Conservation (phyloP, 192 early-diverging fungal genomes). For the Mortierella hygrophila region DNA sequence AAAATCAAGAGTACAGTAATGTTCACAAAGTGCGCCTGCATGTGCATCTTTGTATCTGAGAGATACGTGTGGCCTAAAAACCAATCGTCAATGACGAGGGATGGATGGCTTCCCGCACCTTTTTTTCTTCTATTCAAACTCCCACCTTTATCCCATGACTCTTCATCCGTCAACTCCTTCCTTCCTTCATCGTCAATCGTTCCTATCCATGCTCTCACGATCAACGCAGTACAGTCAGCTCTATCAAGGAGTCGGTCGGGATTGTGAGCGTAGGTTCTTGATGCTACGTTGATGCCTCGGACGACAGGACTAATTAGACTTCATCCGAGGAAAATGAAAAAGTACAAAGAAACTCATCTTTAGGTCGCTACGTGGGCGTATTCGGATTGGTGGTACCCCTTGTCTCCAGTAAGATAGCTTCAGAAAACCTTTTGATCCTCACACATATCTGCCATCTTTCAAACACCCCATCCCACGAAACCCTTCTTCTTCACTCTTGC, state of each 20-base stretch:
- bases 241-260: not conserved
- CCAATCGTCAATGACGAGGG: not conserved
- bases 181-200: not conserved
- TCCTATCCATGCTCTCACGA: not conserved
- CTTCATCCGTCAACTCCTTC: not conserved
- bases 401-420: too few relatives aligned
- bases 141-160: not conserved
- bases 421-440: too few relatives aligned
- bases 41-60: not conserved
- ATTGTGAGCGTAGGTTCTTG: not conserved
- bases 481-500: too few relatives aligned
- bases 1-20: not conserved
- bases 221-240: not conserved
- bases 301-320: not conserved
- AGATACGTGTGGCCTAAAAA: not conserved
- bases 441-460: too few relatives aligned
- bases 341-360: not conserved
- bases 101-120: not conserved
- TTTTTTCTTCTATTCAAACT: not conserved
- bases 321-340: not conserved
- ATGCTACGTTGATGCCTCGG: not conserved
- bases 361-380: too few relatives aligned
- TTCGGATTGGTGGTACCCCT: too few relatives aligned
- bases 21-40: not conserved
- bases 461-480: too few relatives aligned